These are phyloP conservation scores for Mrakia gelida DNA, from an alignment of 768 basidiomycete species.

Conservation along the genomic window DNA sequence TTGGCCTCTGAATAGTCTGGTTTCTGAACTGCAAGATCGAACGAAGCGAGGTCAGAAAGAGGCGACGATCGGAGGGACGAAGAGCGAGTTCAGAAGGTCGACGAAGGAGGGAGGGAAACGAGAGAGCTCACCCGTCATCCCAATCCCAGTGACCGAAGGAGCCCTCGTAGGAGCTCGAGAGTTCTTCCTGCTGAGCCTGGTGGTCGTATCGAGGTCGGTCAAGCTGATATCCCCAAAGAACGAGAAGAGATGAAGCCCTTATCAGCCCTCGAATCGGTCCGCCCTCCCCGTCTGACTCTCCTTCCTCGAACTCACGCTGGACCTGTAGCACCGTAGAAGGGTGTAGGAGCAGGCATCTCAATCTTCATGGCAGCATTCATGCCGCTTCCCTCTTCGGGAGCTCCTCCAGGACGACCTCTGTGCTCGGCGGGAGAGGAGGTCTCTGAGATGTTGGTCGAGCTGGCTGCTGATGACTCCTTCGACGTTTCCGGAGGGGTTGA, in stretches of 20 bases:
- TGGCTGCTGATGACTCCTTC: slow-evolving; percentile 1
- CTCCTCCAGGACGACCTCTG: not conserved
- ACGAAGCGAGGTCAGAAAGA: not conserved
- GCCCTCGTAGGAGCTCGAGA: slow-evolving; percentile 76
- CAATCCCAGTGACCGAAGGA: slow-evolving; percentile 78
- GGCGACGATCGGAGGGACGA: slow-evolving; percentile 11
- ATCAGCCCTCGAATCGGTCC: slow-evolving; percentile 1
- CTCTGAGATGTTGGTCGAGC: slow-evolving; percentile 5
- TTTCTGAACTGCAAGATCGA: slow-evolving; percentile 60
- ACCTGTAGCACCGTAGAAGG: slow-evolving; percentile 30
- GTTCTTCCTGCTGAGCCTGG: slow-evolving; percentile 29
- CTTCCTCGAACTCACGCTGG: slow-evolving; percentile 11
- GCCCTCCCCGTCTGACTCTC: not conserved
- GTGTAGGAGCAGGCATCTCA: slow-evolving; percentile 2
- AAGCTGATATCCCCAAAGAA: slow-evolving; percentile 7
- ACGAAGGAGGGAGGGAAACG: not conserved
- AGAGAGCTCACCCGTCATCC: slow-evolving; percentile 66
- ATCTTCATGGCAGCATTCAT: slow-evolving; percentile 2
- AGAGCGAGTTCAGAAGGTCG: not conserved
- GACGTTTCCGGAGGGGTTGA: slow-evolving; percentile 12
- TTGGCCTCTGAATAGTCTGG: slow-evolving; percentile 98
- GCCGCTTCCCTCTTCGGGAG: not conserved
- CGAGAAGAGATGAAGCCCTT: not conserved
- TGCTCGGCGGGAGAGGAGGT: not conserved
- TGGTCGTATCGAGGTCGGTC: slow-evolving; percentile 29